Conservation (phyloP, 345 rosid genomes). For the Carallia brachiata region DNA sequence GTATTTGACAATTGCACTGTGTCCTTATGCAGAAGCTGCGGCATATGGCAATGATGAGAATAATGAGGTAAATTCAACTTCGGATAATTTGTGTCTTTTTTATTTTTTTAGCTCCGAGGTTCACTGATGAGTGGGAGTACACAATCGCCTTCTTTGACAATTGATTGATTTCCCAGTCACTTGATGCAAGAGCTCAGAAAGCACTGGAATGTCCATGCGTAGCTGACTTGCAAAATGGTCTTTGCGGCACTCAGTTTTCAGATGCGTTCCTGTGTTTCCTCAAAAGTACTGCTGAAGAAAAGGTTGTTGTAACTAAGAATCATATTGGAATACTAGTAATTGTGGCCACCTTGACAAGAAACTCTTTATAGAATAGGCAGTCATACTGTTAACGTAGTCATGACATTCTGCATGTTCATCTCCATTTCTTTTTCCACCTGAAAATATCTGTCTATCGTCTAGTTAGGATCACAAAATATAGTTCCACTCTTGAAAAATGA, state of each 20-base stretch:
- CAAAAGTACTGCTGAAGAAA: slow-evolving; percentile 78
- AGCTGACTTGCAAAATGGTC: slow-evolving; percentile 68
- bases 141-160: slow-evolving; percentile 9
- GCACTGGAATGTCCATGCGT: slow-evolving; percentile 92
- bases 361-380: neutral
- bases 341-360: neutral
- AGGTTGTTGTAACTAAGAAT: slow-evolving; percentile 41
- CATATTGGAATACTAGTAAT: neutral
- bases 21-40: slow-evolving; percentile 61
- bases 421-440: neutral
- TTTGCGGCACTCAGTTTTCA: slow-evolving; percentile 76
- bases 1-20: slow-evolving; percentile 17
- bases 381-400: neutral
- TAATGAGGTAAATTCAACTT: slow-evolving; percentile 43
- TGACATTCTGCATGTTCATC: neutral
- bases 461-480: no score
- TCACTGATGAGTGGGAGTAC: neutral
- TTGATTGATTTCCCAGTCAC: slow-evolving; percentile 48
- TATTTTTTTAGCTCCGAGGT: neutral
- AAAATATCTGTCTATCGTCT: no score
- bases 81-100: neutral
- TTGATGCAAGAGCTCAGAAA: slow-evolving; percentile 72
- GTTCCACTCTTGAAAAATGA: neutral
- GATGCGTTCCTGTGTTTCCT: slow-evolving; percentile 85
- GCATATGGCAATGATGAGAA: slow-evolving; percentile 59